Conservation (phyloP, 257 asterid species). For the Perilla frutescens region DNA sequence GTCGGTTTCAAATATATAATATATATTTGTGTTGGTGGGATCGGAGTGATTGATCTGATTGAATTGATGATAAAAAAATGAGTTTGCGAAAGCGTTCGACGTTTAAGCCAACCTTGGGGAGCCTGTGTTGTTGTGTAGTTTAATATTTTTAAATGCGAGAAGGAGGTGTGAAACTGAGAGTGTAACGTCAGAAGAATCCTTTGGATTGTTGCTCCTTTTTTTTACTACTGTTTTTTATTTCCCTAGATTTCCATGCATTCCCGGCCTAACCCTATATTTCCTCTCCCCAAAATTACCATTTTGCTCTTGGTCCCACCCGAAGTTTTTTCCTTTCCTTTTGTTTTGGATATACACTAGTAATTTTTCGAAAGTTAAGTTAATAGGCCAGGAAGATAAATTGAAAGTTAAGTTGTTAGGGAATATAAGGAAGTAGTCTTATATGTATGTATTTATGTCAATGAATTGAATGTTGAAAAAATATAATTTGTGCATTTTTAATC, state of each 20-base stretch:
- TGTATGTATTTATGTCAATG: too few relatives aligned
- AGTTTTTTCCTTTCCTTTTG: too few relatives aligned
- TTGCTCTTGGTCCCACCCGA: not conserved
- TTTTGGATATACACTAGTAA: too few relatives aligned
- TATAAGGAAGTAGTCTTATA: too few relatives aligned
- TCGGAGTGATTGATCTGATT: not conserved
- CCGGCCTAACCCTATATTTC: slow-evolving; percentile 39
- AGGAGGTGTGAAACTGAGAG: slow-evolving; percentile 47
- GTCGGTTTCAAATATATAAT: slow-evolving; percentile 39
- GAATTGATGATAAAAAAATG: not conserved
- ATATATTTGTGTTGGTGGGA: not conserved
- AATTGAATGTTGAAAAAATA: too few relatives aligned
- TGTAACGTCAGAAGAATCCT: slow-evolving; percentile 46
- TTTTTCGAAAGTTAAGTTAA: too few relatives aligned
- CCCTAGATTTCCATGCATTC: slow-evolving; percentile 50
- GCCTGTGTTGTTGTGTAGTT: slow-evolving; percentile 39
- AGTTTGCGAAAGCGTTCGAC: slow-evolving; percentile 33
- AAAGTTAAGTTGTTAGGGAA: too few relatives aligned
- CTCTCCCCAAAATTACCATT: slow-evolving; percentile 3
- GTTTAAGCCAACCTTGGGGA: slow-evolving; percentile 55
- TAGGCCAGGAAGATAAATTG: too few relatives aligned
- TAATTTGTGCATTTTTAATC: too few relatives aligned
- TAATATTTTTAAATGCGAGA: slow-evolving; percentile 21
- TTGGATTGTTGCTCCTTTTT: slow-evolving; percentile 44
- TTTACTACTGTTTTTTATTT: slow-evolving; percentile 30